phyloP scores from a whole-genome alignment of 2,329 filamentous ascomycete genomes.

The Penicillium psychrosexuale region DNA sequence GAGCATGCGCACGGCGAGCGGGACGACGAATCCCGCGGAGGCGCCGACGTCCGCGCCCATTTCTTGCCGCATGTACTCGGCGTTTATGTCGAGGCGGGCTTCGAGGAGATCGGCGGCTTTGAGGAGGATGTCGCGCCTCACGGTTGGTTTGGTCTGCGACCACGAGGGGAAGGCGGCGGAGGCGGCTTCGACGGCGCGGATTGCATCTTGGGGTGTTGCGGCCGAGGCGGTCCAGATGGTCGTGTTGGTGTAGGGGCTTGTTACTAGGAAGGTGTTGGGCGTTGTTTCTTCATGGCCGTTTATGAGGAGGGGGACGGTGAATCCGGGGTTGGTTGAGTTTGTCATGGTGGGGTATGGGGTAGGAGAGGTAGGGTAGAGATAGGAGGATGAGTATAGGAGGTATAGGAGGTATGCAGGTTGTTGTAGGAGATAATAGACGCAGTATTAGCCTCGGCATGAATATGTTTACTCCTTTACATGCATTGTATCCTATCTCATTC shows the following conservation, averaged over 20 bases:
- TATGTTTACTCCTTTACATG: background rate
- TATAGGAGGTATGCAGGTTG: background rate
- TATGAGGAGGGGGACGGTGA: slow-evolving; percentile 38
- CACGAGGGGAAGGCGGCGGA: slow-evolving; percentile 64
- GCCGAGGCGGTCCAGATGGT: slow-evolving; percentile 54
- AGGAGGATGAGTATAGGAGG: background rate
- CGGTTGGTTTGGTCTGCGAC: slow-evolving; percentile 58
- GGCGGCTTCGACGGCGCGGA: slow-evolving; percentile 55
- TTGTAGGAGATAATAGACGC: background rate
- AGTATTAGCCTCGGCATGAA: background rate
- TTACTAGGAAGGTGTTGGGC: slow-evolving; percentile 43
- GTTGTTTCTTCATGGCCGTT: slow-evolving; percentile 36
- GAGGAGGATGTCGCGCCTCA: slow-evolving; percentile 66
- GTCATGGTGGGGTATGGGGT: slow-evolving; percentile 1
- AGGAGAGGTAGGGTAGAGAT: background rate
- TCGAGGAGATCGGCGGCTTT: slow-evolving; percentile 61
- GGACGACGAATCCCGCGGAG: slow-evolving; percentile 32
- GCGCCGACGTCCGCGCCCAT: slow-evolving; percentile 48
- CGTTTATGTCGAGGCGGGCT: slow-evolving; percentile 50
- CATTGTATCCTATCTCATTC: background rate
- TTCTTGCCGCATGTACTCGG: slow-evolving; percentile 56
- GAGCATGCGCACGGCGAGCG: slow-evolving; percentile 40
- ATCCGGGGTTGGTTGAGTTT: background rate
- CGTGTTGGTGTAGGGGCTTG: slow-evolving; percentile 53
- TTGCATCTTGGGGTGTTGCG: slow-evolving; percentile 44